Evolutionary conservation across 176 grass and related monocot species (phyloP).

Genomic region (Raddia distichophylla): DNA sequence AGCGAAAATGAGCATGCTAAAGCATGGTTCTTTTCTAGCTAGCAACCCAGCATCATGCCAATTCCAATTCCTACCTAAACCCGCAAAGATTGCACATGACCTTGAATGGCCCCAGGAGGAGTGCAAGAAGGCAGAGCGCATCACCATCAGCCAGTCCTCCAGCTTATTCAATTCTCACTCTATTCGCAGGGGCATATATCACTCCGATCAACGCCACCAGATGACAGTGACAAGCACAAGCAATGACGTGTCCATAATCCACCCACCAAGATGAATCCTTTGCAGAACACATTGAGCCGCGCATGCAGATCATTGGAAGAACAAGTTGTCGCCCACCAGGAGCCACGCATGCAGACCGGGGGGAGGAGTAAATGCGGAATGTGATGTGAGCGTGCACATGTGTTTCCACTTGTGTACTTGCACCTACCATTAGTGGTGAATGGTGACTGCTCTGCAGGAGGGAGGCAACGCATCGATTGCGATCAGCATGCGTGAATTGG

Average conservation of each 20-base stretch:
- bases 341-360: not conserved
- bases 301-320: not conserved
- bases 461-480: conserved; percentile 6
- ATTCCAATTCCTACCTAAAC: not conserved
- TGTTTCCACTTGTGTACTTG: conserved; percentile 4
- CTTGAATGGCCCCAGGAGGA: not conserved
- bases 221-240: not conserved
- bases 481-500: not conserved
- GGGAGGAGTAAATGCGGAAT: not conserved
- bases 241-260: not conserved
- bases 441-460: not conserved
- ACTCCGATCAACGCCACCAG: not conserved
- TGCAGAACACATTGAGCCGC: not conserved
- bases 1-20: not conserved
- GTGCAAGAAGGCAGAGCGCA: not conserved
- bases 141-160: not conserved
- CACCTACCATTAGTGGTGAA: conserved; percentile 23
- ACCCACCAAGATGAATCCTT: not conserved
- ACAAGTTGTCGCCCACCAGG: not conserved
- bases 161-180: conserved; percentile 1
- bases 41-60: too few species aligned
- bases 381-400: not conserved
- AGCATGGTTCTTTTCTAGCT: too few species aligned
- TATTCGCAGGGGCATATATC: not conserved
- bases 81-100: not conserved